Evolutionary conservation across 345 rosid genomes (phyloP).

Genomic region (Erodium maritimum): DNA sequence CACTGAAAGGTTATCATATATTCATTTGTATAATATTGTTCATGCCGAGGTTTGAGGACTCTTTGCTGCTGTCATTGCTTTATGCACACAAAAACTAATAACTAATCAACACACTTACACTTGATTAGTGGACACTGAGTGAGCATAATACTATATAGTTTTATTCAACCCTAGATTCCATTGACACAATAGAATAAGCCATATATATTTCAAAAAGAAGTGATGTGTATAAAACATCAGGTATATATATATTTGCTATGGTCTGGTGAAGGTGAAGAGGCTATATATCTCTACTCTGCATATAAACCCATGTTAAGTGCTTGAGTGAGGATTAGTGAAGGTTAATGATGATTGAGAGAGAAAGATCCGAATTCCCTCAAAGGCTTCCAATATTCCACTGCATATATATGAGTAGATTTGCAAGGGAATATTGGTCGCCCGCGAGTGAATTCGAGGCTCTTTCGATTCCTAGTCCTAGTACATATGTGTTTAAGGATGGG

Average conservation of each 20-base stretch:
- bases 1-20: neutral
- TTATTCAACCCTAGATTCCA: neutral
- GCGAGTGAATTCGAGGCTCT: constrained; percentile 9
- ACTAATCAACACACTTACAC: neutral
- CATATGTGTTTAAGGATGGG: too few species aligned
- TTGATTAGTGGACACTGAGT: neutral
- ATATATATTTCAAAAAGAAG: too few species aligned
- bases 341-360: too few species aligned
- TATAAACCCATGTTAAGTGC: too few species aligned
- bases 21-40: too few species aligned
- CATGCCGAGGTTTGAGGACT: too few species aligned
- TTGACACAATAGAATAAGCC: neutral
- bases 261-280: too few species aligned
- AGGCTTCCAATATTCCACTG: constrained; percentile 21
- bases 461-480: too few species aligned
- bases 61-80: too few species aligned
- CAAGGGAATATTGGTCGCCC: constrained; percentile 8
- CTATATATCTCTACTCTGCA: too few species aligned
- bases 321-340: neutral
- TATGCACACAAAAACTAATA: too few species aligned
- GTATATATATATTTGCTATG: too few species aligned
- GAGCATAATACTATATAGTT: neutral
- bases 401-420: neutral
- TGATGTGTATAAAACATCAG: neutral
- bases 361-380: constrained; percentile 19